Base-by-base conservation (phyloP, 441 rosid genomes). In the Hura crepitans region DNA sequence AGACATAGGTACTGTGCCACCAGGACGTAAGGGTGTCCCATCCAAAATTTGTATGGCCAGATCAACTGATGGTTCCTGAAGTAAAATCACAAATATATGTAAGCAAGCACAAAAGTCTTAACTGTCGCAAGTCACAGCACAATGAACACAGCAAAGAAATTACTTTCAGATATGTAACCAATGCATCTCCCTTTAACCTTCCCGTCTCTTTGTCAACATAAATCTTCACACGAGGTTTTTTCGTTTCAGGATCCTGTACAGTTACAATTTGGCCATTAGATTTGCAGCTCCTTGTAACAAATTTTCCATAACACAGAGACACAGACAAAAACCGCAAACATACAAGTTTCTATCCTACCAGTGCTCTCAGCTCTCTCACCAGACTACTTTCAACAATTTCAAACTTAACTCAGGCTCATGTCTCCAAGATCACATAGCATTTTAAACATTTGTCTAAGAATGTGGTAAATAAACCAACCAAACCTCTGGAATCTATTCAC, bases 51-150 rank as follows among this genome's bases (percentile, higher is more conserved):
- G 85, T 69, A 85, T 51, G 33, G 98, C 99, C 74, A 95, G 78
- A 80, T 85, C 95, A 75, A 95, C 99, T 33, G 99, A 95, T 28
- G 97, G 96, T 74, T 95, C 99, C 99, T 95, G 76, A 50, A 30
- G 55, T 4, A 35, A 35, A 75, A 62, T 65, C 6, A 65, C 18
- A 65, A 28, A 66, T 45, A 27, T 65, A 53, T 18, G 68, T 12
- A 68, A 20, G 12, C 18, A 23, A 30, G 58, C 53, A 68, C 54
- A 71, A 75, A 18, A 60, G 68, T 37, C 56, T 28, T 50, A 54
- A 56, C 43, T 55, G 35, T 72, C 59, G 42, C 50, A 50, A 23
- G 50, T 67, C 54, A 73, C 15, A 55, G 65, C 42, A 8, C 46
- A 35, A 55, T 12, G 28, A 54, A 70, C 66, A 72, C 39, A 59